A percentile compares a stretch with the other conserved stretches of the same genome.
These are phyloP conservation scores for Mycena olivaceomarginata DNA, from an alignment of 768 basidiomycete species.

Conservation along the genomic window DNA sequence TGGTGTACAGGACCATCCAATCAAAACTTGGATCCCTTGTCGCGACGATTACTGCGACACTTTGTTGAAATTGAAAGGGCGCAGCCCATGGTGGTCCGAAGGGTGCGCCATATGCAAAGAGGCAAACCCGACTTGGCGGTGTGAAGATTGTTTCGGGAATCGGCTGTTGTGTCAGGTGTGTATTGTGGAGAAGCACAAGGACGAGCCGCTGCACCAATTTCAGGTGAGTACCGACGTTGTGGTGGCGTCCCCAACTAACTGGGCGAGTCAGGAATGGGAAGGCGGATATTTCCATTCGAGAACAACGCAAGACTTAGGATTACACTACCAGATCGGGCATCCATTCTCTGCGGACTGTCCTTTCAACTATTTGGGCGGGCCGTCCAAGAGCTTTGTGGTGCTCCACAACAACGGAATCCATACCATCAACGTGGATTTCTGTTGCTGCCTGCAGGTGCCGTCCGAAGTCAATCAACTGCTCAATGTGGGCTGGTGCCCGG, in stretches of 20 bases:
- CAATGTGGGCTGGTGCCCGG: no score
- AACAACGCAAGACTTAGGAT: slow-evolving; percentile 14
- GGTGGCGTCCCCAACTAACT: background rate
- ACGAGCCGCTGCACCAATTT: slow-evolving; percentile 41
- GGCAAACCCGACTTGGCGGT: no score
- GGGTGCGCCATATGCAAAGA: slow-evolving; percentile 15
- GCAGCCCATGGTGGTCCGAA: slow-evolving; percentile 29
- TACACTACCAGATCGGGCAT: slow-evolving; percentile 48
- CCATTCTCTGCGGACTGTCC: slow-evolving; percentile 21
- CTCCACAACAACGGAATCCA: no score
- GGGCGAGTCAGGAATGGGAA: slow-evolving; percentile 42
- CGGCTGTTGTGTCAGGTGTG: slow-evolving; percentile 40
- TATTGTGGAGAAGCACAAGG: slow-evolving; percentile 32
- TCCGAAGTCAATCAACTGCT: no score
- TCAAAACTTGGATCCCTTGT: background rate
- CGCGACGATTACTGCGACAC: slow-evolving; percentile 40
- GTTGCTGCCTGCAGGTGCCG: no score
- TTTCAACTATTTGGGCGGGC: no score
- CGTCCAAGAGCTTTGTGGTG: no score
- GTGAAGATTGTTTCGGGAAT: background rate
- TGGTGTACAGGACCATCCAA: slow-evolving; percentile 9
- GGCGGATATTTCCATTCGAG: slow-evolving; percentile 34
- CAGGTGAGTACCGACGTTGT: slow-evolving; percentile 32
- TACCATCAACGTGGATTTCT: no score
- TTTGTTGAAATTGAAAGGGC: slow-evolving; percentile 39